Evolutionary conservation across 2,329 filamentous ascomycete genomes (phyloP).

Genomic region (Trichoderma atroviride): DNA sequence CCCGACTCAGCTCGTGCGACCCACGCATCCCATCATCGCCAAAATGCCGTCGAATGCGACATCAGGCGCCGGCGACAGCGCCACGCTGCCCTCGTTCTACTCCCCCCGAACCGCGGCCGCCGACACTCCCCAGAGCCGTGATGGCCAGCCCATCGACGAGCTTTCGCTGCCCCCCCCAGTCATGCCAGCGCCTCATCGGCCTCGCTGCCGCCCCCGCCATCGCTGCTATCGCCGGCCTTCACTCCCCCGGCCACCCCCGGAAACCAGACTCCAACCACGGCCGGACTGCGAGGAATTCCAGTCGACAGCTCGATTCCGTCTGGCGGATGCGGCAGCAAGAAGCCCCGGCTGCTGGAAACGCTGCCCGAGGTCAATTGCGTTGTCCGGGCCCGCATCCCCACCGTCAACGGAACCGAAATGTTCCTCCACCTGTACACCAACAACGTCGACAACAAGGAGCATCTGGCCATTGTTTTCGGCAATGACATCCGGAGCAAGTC

Average conservation of each 20-base stretch:
- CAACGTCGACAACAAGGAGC: slow-evolving; percentile 90
- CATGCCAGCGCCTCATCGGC: slow-evolving; percentile 23
- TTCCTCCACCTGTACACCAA: slow-evolving; percentile 95
- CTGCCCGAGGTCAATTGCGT: slow-evolving; percentile 90
- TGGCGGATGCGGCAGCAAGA: slow-evolving; percentile 64
- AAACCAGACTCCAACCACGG: slow-evolving; percentile 52
- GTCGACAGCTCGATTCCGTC: slow-evolving; percentile 62
- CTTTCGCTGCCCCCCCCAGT: slow-evolving; percentile 42
- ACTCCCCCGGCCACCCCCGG: slow-evolving; percentile 71
- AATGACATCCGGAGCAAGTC: slow-evolving; percentile 75
- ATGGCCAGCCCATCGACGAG: slow-evolving; percentile 39
- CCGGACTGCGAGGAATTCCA: slow-evolving; percentile 55
- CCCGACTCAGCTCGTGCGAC: slow-evolving; percentile 20
- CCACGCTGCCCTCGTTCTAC: slow-evolving; percentile 51
- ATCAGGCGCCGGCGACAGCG: slow-evolving; percentile 31
- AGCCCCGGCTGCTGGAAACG: slow-evolving; percentile 71
- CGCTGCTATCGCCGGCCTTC: slow-evolving; percentile 84
- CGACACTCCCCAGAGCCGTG: slow-evolving; percentile 31
- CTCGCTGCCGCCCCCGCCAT: slow-evolving; percentile 53
- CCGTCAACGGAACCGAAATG: slow-evolving; percentile 90
- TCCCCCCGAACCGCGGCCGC: slow-evolving; percentile 44
- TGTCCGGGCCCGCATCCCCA: slow-evolving; percentile 92
- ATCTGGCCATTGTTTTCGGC: slow-evolving; percentile 95
- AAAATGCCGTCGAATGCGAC: slow-evolving; percentile 21
- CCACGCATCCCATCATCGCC: background rate